phyloP scores from a whole-genome alignment of 768 basidiomycete genomes.

The Antrodiella citrinella region DNA sequence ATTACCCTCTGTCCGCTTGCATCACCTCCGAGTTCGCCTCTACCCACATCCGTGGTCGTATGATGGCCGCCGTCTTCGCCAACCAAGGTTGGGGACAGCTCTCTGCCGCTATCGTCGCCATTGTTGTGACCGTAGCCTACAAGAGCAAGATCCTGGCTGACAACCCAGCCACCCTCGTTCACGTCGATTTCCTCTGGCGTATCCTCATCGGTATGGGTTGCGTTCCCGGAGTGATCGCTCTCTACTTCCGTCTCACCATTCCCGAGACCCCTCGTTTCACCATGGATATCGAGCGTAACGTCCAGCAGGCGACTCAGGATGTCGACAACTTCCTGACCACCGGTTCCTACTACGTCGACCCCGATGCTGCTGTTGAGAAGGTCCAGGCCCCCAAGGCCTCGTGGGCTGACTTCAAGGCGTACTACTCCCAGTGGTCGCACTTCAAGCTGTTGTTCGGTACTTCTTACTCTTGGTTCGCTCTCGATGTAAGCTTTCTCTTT shows the following conservation, averaged over 20 bases:
- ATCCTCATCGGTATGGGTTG: slow-evolving; percentile 40
- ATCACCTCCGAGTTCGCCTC: slow-evolving; percentile 44
- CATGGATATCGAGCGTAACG: slow-evolving; percentile 42
- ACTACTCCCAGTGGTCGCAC: slow-evolving; percentile 74
- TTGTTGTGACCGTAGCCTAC: slow-evolving; percentile 61
- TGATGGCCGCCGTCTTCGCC: slow-evolving; percentile 44
- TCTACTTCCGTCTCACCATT: slow-evolving; percentile 42
- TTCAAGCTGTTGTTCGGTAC: slow-evolving; percentile 77
- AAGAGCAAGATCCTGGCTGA: slow-evolving; percentile 49
- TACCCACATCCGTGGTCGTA: slow-evolving; percentile 35
- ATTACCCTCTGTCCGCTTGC: slow-evolving; percentile 39
- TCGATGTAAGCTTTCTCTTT: slow-evolving; percentile 50
- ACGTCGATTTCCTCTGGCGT: slow-evolving; percentile 53
- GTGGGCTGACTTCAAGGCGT: slow-evolving; percentile 42
- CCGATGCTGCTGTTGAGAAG: slow-evolving; percentile 46
- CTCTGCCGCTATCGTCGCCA: slow-evolving; percentile 57
- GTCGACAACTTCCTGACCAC: slow-evolving; percentile 32
- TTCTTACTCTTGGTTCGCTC: slow-evolving; percentile 85
- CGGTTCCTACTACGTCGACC: slow-evolving; percentile 40
- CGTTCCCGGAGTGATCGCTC: slow-evolving; percentile 34
- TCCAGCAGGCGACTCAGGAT: slow-evolving; percentile 33
- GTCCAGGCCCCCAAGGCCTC: slow-evolving; percentile 34
- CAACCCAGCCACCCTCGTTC: slow-evolving; percentile 28
- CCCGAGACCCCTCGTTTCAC: slow-evolving; percentile 43
- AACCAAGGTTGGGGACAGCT: slow-evolving; percentile 39